A percentile compares a stretch with the other conserved stretches of the same genome.
Conservation (phyloP, 352 stramenopile species). For the Phytophthora sp. region DNA sequence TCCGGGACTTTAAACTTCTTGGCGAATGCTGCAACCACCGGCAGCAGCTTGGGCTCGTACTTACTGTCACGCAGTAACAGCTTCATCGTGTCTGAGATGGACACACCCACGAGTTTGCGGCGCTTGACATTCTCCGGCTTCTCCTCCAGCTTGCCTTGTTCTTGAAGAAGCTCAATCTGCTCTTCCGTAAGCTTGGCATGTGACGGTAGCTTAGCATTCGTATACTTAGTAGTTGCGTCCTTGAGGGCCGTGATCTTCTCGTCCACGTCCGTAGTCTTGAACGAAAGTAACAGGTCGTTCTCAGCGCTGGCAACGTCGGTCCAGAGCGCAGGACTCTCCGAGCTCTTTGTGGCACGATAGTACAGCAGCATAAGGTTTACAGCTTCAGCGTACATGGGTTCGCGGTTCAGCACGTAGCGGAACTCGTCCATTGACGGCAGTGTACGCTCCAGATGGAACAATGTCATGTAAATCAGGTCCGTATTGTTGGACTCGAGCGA, state of each 20-base stretch:
- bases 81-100: constrained; percentile 89
- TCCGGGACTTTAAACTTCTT: constrained; percentile 93
- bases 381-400: constrained; percentile 75
- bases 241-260: constrained; percentile 73
- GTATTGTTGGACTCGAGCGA: constrained; percentile 90
- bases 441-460: constrained; percentile 88
- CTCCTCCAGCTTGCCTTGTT: constrained; percentile 85
- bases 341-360: constrained; percentile 79
- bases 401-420: constrained; percentile 72
- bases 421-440: constrained; percentile 86
- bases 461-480: constrained; percentile 89
- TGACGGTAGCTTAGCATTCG: constrained; percentile 64
- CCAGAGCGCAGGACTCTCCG: constrained; percentile 61
- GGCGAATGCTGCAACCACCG: constrained; percentile 64
- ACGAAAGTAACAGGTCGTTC: constrained; percentile 75
- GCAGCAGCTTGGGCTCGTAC: constrained; percentile 82
- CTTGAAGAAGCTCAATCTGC: constrained; percentile 87
- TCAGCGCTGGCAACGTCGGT: constrained; percentile 71
- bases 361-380: constrained; percentile 81
- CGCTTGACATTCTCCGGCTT: constrained; percentile 85
- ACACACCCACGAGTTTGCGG: constrained; percentile 81
- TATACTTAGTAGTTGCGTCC: constrained; percentile 71
- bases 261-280: constrained; percentile 68
- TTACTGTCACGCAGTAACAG: constrained; percentile 78
- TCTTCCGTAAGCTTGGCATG: constrained; percentile 84